A percentile compares a stretch with the other conserved stretches of the same genome.
Evolutionary conservation across 768 basidiomycete species (phyloP).

Genomic region (Albatrellus ellisii): DNA sequence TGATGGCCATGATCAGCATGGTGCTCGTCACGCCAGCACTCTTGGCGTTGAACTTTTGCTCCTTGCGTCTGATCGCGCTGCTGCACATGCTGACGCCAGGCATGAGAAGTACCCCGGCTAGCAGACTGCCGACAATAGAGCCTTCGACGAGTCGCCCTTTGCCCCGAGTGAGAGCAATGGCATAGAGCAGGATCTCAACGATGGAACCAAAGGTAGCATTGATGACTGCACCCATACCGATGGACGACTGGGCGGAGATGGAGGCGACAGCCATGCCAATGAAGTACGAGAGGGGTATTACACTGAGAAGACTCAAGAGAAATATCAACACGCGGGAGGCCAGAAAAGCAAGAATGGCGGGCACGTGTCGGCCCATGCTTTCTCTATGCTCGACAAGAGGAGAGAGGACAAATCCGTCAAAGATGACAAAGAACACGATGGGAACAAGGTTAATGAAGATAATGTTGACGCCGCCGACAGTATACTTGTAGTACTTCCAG

Average conservation of each 20-base stretch:
- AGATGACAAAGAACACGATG: slow-evolving; percentile 90
- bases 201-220: slow-evolving; percentile 99
- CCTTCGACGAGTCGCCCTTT: slow-evolving; percentile 96
- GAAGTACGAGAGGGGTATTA: slow-evolving; percentile 97
- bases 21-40: slow-evolving; percentile 97
- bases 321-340: slow-evolving; percentile 75
- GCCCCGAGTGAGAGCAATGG: slow-evolving; percentile 76
- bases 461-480: slow-evolving; percentile 96
- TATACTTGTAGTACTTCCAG: slow-evolving; percentile 95
- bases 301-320: slow-evolving; percentile 68
- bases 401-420: slow-evolving; percentile 78
- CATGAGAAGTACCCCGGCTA: slow-evolving; percentile 95
- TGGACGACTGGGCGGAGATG: slow-evolving; percentile 96
- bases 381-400: slow-evolving; percentile 53
- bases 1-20: slow-evolving; percentile 99
- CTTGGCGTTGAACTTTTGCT: slow-evolving; percentile 98
- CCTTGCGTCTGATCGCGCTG: slow-evolving; percentile 80
- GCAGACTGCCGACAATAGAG: slow-evolving; percentile 86
- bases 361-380: slow-evolving; percentile 38
- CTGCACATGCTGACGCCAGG: slow-evolving; percentile 94
- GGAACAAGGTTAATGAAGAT: slow-evolving; percentile 92
- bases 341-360: slow-evolving; percentile 53
- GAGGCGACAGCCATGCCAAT: slow-evolving; percentile 99
- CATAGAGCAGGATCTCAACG: slow-evolving; percentile 91
- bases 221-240: slow-evolving; percentile 99